Percentiles rank a stretch among this genome's conserved stretches.
These are phyloP conservation scores for Ophiosphaerella herpotricha DNA, from an alignment of 2,329 filamentous ascomycete genomes.

Conservation along the genomic window DNA sequence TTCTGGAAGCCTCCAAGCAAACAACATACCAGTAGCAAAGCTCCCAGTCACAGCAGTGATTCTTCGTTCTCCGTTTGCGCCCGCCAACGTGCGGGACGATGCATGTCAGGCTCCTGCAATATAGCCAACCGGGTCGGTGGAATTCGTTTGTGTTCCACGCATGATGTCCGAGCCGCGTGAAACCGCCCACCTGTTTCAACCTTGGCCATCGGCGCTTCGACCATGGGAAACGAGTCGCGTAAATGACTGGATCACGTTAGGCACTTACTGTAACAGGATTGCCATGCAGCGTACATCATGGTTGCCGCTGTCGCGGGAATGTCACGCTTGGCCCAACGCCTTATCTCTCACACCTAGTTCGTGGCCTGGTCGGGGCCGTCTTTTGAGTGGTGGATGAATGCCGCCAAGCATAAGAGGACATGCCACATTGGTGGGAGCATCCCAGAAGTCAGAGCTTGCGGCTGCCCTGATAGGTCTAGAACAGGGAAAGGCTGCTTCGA, in stretches of 20 bases:
- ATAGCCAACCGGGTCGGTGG: constrained; percentile 15
- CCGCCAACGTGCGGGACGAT: constrained; percentile 3
- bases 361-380: constrained; percentile 8
- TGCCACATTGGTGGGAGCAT: constrained; percentile 21
- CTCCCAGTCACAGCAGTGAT: too few species aligned
- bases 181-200: constrained; percentile 43
- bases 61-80: neutral
- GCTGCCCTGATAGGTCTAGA: constrained; percentile 20
- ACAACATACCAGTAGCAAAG: too few species aligned
- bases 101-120: constrained; percentile 18
- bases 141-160: constrained; percentile 20
- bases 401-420: constrained; percentile 25
- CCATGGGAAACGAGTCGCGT: constrained; percentile 28
- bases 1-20: too few species aligned
- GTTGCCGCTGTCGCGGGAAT: constrained; percentile 29
- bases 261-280: constrained; percentile 11
- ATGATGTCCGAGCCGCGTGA: constrained; percentile 36
- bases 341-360: constrained; percentile 20
- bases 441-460: constrained; percentile 17
- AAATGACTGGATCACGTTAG: constrained; percentile 18
- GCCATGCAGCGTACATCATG: constrained; percentile 19
- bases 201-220: constrained; percentile 36
- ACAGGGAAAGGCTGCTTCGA: constrained; percentile 24
- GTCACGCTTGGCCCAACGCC: constrained; percentile 18
- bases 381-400: constrained; percentile 36